A percentile compares a stretch with the other conserved stretches of the same genome.
Conservation (phyloP, 805 yeast genomes). For the Ogataea pini region DNA sequence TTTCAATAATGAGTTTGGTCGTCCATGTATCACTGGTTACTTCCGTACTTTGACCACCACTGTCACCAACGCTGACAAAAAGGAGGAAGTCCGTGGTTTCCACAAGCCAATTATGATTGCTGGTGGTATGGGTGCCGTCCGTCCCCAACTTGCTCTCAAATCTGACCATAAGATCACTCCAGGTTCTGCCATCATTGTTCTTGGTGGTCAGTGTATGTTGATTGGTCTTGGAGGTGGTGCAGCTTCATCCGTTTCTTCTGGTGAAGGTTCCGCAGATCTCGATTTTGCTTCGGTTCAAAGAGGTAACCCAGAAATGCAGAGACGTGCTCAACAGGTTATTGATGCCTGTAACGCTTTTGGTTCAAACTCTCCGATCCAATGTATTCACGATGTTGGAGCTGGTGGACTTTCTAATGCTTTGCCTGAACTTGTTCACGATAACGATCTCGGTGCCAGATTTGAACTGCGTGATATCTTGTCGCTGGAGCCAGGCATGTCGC, state of each 20-base stretch:
- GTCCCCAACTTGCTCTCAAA: conserved; percentile 91
- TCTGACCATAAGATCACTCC: conserved; percentile 80
- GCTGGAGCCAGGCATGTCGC: conserved; percentile 97
- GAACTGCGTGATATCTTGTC: conserved; percentile 89
- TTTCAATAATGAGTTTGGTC: conserved; percentile 96
- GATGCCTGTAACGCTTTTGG: conserved; percentile 91
- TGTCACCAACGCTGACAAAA: conserved; percentile 61
- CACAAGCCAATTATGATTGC: conserved; percentile 99
- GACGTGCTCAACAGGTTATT: conserved; percentile 98
- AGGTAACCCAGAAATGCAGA: conserved; percentile 99
- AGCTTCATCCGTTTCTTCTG: conserved; percentile 94
- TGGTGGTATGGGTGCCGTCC: conserved; percentile 96
- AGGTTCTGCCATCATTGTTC: conserved; percentile 85
- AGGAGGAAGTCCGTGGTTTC: conserved; percentile 85
- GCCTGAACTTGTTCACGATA: conserved; percentile 97
- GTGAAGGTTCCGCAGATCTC: conserved; percentile 92
- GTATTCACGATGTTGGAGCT: conserved; percentile 98
- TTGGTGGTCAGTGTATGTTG: conserved; percentile 97
- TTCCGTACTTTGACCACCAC: conserved; percentile 91
- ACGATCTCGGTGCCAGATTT: conserved; percentile 90
- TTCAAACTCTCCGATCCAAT: conserved; percentile 74
- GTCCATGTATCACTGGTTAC: conserved; percentile 96
- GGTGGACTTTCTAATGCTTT: conserved; percentile 97
- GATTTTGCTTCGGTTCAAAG: conserved; percentile 99
- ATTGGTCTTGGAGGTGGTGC: conserved; percentile 99